Conservation (phyloP, 441 rosid genomes). For the Croton laevigatus region DNA sequence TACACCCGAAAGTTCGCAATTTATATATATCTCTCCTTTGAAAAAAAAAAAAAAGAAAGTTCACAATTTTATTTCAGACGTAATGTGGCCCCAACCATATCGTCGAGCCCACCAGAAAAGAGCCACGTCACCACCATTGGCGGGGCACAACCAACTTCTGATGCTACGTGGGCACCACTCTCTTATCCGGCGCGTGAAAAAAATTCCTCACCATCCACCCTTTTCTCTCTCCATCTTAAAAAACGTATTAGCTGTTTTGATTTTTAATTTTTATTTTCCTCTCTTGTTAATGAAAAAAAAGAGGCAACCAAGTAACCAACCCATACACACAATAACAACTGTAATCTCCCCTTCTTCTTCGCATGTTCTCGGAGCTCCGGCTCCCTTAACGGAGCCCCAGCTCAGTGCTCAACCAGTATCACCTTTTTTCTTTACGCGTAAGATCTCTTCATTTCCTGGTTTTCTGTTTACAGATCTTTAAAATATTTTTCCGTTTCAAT, state of each 20-base stretch:
- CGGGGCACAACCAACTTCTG: neutral
- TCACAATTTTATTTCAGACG: neutral
- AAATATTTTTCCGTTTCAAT: neutral
- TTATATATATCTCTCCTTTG: no score
- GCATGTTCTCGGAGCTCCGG: slow-evolving; percentile 63
- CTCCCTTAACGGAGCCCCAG: slow-evolving; percentile 62
- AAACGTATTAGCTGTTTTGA: neutral
- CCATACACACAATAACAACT: neutral
- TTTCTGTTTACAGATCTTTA: slow-evolving; percentile 24
- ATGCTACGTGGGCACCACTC: neutral
- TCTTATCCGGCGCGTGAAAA: slow-evolving; percentile 12
- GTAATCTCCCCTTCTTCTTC: slow-evolving; percentile 24
- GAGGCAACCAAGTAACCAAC: neutral
- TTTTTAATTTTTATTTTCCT: no score
- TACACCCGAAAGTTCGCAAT: no score
- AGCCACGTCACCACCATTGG: no score
- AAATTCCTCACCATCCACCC: neutral
- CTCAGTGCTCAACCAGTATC: slow-evolving; percentile 19
- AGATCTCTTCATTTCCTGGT: slow-evolving; percentile 26
- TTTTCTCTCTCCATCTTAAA: neutral
- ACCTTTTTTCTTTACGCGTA: neutral
- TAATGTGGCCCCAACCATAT: neutral
- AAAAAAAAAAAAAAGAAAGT: no score
- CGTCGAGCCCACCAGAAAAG: neutral
- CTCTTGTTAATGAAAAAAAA: neutral